Evolutionary conservation across 352 stramenopile species (phyloP).

Genomic region (Pythium pyrilobum): DNA sequence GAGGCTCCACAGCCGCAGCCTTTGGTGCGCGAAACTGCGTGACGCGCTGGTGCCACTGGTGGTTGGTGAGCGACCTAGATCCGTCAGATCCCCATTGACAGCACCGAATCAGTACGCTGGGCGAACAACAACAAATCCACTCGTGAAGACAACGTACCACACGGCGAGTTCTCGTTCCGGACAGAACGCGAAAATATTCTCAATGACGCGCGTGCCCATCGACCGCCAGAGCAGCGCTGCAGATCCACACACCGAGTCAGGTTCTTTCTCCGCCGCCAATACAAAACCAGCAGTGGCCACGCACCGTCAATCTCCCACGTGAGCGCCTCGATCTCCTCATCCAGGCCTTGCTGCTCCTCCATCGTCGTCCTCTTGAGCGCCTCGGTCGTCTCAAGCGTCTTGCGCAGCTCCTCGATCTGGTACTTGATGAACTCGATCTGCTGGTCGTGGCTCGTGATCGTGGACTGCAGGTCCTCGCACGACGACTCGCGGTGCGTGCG

Average conservation of each 20-base stretch:
- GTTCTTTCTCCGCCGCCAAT: background rate
- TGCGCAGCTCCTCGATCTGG: constrained; percentile 56
- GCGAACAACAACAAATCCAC: no score
- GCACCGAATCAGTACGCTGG: no score
- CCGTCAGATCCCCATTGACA: no score
- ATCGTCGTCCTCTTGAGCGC: constrained; percentile 25
- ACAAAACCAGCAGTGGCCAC: background rate
- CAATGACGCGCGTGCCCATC: constrained; percentile 4
- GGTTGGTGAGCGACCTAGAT: constrained; percentile 16
- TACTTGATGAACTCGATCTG: constrained; percentile 42
- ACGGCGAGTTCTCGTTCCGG: constrained; percentile 8
- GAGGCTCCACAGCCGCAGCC: background rate
- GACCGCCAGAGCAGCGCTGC: constrained; percentile 20
- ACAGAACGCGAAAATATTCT: constrained; percentile 16
- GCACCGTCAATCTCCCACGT: constrained; percentile 65
- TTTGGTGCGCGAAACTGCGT: background rate
- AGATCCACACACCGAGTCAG: constrained; percentile 5
- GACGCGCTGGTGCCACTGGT: constrained; percentile 15
- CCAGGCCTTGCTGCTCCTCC: constrained; percentile 33
- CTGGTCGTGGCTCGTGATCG: constrained; percentile 37
- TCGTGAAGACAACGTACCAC: constrained; percentile 12
- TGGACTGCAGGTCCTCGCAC: constrained; percentile 34
- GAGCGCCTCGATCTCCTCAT: constrained; percentile 51
- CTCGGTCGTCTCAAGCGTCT: constrained; percentile 32
- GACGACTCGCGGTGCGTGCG: constrained; percentile 31